Evolutionary conservation across 495 filamentous ascomycete genomes (phyloP).

Genomic region (Aspergillus carlsbadensis): DNA sequence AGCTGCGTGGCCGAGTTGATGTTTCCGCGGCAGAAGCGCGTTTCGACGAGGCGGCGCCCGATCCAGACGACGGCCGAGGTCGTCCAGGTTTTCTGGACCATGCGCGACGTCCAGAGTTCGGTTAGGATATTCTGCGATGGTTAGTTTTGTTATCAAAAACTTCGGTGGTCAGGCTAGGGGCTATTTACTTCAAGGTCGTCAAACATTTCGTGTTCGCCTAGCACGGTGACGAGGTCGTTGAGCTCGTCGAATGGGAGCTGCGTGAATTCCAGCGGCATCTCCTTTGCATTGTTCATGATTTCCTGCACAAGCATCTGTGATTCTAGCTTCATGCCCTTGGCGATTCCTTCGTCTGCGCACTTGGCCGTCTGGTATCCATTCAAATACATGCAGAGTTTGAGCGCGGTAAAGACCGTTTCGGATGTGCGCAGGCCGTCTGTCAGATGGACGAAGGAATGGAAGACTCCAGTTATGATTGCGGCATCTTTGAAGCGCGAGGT

Average conservation of each 20-base stretch:
- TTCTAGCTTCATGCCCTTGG: conserved; percentile 49
- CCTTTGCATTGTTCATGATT: conserved; percentile 48
- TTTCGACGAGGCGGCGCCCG: conserved; percentile 57
- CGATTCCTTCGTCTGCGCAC: conserved; percentile 39
- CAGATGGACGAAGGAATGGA: conserved; percentile 56
- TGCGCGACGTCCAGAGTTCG: conserved; percentile 59
- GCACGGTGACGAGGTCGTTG: conserved; percentile 52
- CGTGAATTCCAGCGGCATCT: conserved; percentile 51
- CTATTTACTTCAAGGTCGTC: conserved; percentile 57
- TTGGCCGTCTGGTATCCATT: conserved; percentile 46
- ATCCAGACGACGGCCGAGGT: conserved; percentile 52
- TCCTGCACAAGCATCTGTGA: conserved; percentile 53
- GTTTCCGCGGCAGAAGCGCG: conserved; percentile 48
- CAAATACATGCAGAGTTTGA: conserved; percentile 55
- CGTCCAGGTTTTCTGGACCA: conserved; percentile 59
- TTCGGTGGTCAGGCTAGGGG: neutral
- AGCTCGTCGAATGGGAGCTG: conserved; percentile 51
- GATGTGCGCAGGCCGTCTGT: conserved; percentile 50
- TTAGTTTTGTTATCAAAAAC: neutral
- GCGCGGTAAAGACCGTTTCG: conserved; percentile 49
- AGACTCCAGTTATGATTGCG: conserved; percentile 50
- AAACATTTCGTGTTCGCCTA: conserved; percentile 60
- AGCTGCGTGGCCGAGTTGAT: conserved; percentile 50
- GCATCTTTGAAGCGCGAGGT: conserved; percentile 48
- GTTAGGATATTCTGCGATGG: conserved; percentile 46